Conservation (phyloP, 495 filamentous ascomycete genomes). For the Halenospora varia region DNA sequence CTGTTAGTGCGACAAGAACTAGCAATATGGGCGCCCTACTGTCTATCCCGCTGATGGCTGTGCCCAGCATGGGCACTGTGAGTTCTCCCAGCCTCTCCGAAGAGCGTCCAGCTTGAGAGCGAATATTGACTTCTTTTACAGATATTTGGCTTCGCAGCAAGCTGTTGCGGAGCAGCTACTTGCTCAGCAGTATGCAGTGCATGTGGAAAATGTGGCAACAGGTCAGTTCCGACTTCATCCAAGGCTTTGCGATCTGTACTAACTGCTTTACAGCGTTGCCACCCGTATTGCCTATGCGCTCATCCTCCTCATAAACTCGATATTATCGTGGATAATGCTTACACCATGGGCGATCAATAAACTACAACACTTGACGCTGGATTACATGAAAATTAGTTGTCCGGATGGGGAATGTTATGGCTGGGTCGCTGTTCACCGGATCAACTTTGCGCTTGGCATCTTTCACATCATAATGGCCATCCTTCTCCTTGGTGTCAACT, state of each 20-base stretch:
- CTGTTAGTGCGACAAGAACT: not conserved
- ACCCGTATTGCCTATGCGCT: constrained; percentile 97
- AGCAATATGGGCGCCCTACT: constrained; percentile 84
- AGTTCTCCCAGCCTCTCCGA: constrained; percentile 21
- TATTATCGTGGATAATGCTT: constrained; percentile 98
- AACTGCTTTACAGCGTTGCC: constrained; percentile 63
- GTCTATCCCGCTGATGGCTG: constrained; percentile 80
- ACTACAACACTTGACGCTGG: constrained; percentile 81
- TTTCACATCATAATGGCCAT: constrained; percentile 86
- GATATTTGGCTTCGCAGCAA: constrained; percentile 72
- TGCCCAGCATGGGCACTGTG: constrained; percentile 86
- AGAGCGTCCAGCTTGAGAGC: constrained; percentile 4
- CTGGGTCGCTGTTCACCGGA: constrained; percentile 92
- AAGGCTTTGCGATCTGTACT: not conserved
- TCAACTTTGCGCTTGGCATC: constrained; percentile 93
- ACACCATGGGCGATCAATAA: constrained; percentile 98
- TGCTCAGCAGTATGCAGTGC: constrained; percentile 91
- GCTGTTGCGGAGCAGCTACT: constrained; percentile 92
- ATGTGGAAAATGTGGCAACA: constrained; percentile 95
- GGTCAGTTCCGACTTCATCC: constrained; percentile 44
- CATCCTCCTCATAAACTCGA: constrained; percentile 93
- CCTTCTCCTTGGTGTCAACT: constrained; percentile 80
- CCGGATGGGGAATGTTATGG: constrained; percentile 89
- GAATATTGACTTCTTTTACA: constrained; percentile 36
- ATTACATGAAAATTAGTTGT: constrained; percentile 93